Conservation (phyloP, 352 stramenopile genomes). For the Pilasporangium apinafurcum region DNA sequence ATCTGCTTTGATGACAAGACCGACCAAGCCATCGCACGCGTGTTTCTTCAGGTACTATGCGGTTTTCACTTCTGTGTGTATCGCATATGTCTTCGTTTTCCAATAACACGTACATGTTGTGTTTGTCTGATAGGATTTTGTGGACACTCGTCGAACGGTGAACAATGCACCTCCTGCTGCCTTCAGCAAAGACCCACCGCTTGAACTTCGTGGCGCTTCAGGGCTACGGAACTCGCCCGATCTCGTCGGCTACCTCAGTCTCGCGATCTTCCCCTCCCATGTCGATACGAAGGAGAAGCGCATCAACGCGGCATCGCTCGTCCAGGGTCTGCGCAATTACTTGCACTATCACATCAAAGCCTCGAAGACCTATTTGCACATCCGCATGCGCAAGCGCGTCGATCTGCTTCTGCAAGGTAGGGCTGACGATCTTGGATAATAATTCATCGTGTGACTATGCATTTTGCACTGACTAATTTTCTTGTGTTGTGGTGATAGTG, state of each 20-base stretch:
- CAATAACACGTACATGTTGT: constrained; percentile 2
- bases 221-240: constrained; percentile 53
- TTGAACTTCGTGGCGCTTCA: constrained; percentile 72
- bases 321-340: constrained; percentile 91
- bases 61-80: neutral
- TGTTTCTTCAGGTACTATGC: constrained; percentile 80
- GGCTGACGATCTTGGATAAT: neutral
- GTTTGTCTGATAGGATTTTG: constrained; percentile 80
- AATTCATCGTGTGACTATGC: neutral
- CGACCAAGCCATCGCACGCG: constrained; percentile 84
- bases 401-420: constrained; percentile 88
- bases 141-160: constrained; percentile 88
- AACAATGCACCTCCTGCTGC: constrained; percentile 91
- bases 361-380: constrained; percentile 95
- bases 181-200: constrained; percentile 88
- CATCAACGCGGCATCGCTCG: constrained; percentile 80
- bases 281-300: constrained; percentile 86
- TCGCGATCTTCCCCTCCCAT: constrained; percentile 87
- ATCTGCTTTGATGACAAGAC: constrained; percentile 93
- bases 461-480: neutral
- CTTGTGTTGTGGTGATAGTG: constrained; percentile 31
- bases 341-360: constrained; percentile 96
- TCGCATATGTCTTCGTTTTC: neutral
- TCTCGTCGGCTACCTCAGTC: constrained; percentile 87
- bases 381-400: constrained; percentile 93